Percentiles rank a stretch among this genome's conserved stretches.
Conservation (phyloP, 139 green algal species). For the Tetradesmus obliquus region DNA sequence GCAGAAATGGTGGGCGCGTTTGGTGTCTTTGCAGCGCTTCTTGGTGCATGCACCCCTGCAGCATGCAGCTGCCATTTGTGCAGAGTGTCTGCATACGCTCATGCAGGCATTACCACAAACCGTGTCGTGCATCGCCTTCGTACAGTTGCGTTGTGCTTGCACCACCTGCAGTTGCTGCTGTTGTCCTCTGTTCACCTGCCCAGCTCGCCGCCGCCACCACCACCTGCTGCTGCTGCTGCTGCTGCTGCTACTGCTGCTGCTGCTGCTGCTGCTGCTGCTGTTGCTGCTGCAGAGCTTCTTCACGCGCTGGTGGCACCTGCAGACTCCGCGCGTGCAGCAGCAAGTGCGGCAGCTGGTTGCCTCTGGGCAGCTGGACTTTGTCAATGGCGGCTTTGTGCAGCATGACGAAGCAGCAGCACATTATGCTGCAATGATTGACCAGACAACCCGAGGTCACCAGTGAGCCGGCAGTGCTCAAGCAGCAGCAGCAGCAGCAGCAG, state of each 20-base stretch:
- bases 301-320: constrained; percentile 82
- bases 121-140: neutral
- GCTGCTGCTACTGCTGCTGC: neutral
- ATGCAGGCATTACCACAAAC: neutral
- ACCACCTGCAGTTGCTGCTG: neutral
- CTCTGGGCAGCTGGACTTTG: constrained; percentile 78
- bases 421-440: constrained; percentile 92
- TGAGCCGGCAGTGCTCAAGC: constrained; percentile 31
- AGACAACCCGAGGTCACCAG: constrained; percentile 85
- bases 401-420: constrained; percentile 91
- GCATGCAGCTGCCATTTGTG: too few species aligned
- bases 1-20: constrained; percentile 74
- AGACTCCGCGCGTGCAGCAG: constrained; percentile 56
- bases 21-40: too few species aligned
- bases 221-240: neutral
- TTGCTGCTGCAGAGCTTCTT: constrained; percentile 75
- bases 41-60: too few species aligned
- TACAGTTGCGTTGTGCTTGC: neutral
- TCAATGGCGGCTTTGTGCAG: constrained; percentile 89
- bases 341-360: constrained; percentile 66
- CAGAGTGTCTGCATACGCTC: neutral
- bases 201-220: neutral
- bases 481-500: too few species aligned
- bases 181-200: neutral
- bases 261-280: neutral